phyloP scores from a whole-genome alignment of 768 basidiomycete species.

The Phylloporus sp. region DNA sequence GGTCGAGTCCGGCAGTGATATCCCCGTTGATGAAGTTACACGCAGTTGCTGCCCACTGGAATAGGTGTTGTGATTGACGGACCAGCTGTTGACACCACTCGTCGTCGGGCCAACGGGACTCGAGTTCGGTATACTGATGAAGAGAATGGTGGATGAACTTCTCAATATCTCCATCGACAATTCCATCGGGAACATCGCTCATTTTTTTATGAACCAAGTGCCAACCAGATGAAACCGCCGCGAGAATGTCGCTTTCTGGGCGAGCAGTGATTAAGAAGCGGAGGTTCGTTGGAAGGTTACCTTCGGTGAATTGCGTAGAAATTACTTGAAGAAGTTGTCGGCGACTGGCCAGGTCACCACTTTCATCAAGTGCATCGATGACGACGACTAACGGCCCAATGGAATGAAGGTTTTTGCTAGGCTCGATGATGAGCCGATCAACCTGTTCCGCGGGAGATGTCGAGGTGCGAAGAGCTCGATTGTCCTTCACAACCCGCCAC shows the following conservation, averaged over 20 bases:
- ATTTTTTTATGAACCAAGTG: not conserved
- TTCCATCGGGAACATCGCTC: not conserved
- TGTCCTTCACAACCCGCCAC: not conserved
- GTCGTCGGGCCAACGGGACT: not conserved
- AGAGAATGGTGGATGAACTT: constrained; percentile 1
- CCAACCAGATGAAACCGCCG: not conserved
- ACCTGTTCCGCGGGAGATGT: not conserved
- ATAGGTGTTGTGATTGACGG: constrained; percentile 11
- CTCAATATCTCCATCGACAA: not conserved
- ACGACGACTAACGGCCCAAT: constrained; percentile 26
- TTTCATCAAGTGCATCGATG: constrained; percentile 26
- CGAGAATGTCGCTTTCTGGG: constrained; percentile 5
- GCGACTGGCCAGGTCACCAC: constrained; percentile 1
- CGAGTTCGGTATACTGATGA: not conserved
- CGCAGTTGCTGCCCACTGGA: constrained; percentile 16
- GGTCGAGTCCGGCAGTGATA: not conserved
- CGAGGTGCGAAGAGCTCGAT: no score
- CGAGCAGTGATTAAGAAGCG: no score
- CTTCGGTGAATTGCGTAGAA: not conserved
- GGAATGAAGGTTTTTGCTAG: constrained; percentile 7
- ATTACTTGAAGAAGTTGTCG: not conserved
- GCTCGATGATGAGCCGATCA: constrained; percentile 19
- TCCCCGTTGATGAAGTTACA: constrained; percentile 11
- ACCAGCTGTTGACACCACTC: constrained; percentile 10
- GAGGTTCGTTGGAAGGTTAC: constrained; percentile 6